A percentile compares a stretch with the other conserved stretches of the same genome.
Evolutionary conservation across 1,139 yeast species (phyloP).

Genomic region (Citeromyces siamensis): DNA sequence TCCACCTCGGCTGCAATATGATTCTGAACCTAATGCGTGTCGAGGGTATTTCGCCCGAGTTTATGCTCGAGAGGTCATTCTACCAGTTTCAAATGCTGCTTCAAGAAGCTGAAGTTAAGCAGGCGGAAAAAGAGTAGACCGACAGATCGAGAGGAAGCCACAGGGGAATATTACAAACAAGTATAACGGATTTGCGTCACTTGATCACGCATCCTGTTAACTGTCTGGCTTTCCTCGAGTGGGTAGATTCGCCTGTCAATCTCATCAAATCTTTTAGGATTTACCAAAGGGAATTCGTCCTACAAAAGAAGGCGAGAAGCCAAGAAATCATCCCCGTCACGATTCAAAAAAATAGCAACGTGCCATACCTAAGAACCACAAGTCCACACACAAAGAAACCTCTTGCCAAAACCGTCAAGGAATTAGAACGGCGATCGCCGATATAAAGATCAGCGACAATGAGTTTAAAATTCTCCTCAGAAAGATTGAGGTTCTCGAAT

Average conservation of each 20-base stretch:
- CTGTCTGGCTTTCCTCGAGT: constrained; percentile 73
- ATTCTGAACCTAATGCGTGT: constrained; percentile 90
- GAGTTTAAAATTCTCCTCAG: constrained; percentile 59
- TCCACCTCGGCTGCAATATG: constrained; percentile 96
- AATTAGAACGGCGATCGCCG: constrained; percentile 68
- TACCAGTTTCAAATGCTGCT: constrained; percentile 92
- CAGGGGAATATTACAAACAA: constrained; percentile 74
- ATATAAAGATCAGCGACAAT: constrained; percentile 76
- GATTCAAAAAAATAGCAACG: constrained; percentile 61
- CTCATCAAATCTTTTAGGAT: constrained; percentile 54
- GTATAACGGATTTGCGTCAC: constrained; percentile 71
- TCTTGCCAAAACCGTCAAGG: constrained; percentile 66
- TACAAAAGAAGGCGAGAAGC: constrained; percentile 55
- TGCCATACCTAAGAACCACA: constrained; percentile 69
- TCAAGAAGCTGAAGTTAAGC: constrained; percentile 53
- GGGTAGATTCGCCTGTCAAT: constrained; percentile 62
- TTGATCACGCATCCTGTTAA: constrained; percentile 92
- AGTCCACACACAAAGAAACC: constrained; percentile 60
- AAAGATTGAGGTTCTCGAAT: constrained; percentile 73
- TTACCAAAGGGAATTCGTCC: constrained; percentile 88
- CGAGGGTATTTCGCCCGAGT: constrained; percentile 97
- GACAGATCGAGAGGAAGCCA: constrained; percentile 52
- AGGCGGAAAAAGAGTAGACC: constrained; percentile 36
- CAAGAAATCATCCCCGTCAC: constrained; percentile 66
- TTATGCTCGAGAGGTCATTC: constrained; percentile 89